phyloP scores from a whole-genome alignment of 805 yeast genomes.

The Saccharomycopsis synnaedendra region DNA sequence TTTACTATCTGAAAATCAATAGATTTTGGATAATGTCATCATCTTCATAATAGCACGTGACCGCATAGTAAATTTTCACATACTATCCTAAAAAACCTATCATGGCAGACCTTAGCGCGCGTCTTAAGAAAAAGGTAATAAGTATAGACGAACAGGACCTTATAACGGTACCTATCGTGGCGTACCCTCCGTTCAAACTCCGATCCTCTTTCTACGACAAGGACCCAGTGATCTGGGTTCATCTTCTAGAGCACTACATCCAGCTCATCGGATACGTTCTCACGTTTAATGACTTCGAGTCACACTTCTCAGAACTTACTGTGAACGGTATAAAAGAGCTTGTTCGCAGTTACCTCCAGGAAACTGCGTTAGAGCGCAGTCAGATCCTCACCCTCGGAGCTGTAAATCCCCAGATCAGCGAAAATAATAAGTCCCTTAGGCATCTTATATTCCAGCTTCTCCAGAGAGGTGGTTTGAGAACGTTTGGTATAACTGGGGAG shows the following conservation, averaged over 20 bases:
- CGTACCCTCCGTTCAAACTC: slow-evolving; percentile 64
- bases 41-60: background rate
- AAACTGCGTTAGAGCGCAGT: slow-evolving; percentile 49
- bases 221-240: slow-evolving; percentile 80
- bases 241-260: slow-evolving; percentile 54
- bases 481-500: slow-evolving; percentile 47
- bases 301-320: slow-evolving; percentile 37
- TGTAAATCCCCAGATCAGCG: slow-evolving; percentile 54
- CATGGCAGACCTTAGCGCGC: slow-evolving; percentile 1
- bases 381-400: slow-evolving; percentile 60
- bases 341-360: slow-evolving; percentile 45
- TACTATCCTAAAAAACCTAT: background rate
- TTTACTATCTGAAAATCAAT: too few species aligned
- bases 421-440: slow-evolving; percentile 38
- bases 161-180: slow-evolving; percentile 38
- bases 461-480: slow-evolving; percentile 40
- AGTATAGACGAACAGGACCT: slow-evolving; percentile 8
- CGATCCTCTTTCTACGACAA: slow-evolving; percentile 70
- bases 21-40: background rate
- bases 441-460: slow-evolving; percentile 38
- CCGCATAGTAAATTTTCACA: too few species aligned
- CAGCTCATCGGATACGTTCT: slow-evolving; percentile 34
- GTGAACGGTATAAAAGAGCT: slow-evolving; percentile 46
- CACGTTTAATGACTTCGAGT: slow-evolving; percentile 22
- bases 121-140: slow-evolving; percentile 1